Conservation (phyloP, 352 stramenopile species). For the Phytophthora sansomeana region DNA sequence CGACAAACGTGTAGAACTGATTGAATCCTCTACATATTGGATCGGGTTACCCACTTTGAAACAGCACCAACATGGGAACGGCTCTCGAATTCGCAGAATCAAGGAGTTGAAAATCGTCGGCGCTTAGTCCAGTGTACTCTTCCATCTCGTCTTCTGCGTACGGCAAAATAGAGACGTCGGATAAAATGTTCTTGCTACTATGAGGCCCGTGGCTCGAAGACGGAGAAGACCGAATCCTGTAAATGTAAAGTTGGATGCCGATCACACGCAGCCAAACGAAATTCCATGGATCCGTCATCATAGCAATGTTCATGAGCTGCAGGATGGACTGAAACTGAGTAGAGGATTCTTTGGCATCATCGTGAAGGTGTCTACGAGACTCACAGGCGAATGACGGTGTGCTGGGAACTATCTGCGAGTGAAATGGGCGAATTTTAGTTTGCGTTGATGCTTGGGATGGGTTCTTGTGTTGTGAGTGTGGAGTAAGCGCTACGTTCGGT, state of each 20-base stretch:
- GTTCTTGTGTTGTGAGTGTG: not conserved
- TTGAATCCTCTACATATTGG: too few relatives aligned
- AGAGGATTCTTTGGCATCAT: constrained; percentile 5
- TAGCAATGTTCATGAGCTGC: constrained; percentile 52
- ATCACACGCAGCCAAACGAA: constrained; percentile 37
- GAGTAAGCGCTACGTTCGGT: too few relatives aligned
- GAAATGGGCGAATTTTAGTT: constrained; percentile 4
- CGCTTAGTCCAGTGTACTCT: constrained; percentile 22
- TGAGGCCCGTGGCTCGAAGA: not conserved
- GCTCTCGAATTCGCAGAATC: constrained; percentile 23
- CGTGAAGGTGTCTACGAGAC: not conserved
- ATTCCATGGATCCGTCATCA: constrained; percentile 57
- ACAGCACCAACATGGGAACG: constrained; percentile 17
- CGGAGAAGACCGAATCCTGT: constrained; percentile 20
- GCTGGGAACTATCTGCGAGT: not conserved
- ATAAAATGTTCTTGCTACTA: not conserved
- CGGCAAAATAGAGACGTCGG: constrained; percentile 27
- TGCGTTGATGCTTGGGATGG: not conserved
- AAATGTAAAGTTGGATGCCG: constrained; percentile 44
- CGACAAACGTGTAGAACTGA: too few relatives aligned
- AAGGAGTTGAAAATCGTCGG: constrained; percentile 26
- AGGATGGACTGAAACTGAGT: constrained; percentile 35
- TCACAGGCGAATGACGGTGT: not conserved
- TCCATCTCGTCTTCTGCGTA: constrained; percentile 30
- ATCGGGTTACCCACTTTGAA: constrained; percentile 20